Evolutionary conservation across 805 yeast species (phyloP), one percentile per base, ranked within the genome.

Genomic region (Pichia phayaonensis): DNA sequence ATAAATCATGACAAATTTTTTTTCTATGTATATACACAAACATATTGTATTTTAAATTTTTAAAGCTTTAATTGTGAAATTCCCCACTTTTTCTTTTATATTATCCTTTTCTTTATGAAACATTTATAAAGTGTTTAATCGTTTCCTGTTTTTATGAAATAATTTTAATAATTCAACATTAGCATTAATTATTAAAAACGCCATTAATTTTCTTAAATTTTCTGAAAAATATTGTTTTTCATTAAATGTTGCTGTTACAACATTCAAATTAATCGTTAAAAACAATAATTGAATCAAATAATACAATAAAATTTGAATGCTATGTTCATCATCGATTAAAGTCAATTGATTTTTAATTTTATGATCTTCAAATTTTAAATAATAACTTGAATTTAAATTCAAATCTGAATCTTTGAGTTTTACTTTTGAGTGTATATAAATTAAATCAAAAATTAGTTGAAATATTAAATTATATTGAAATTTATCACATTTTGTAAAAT

Each of bases 131-230:
- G n/a, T 34, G 20, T n/a, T n/a, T 13, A 40, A 42, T 48, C 44
- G 11, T 38, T 21, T 20, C 40, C 31, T 13, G 23, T 51, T 50
- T 20, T 38, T 38, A 26, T 46, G 29, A 34, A 55, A 57, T 10
- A 49, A 31, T 22, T 47, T 45, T 4, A 62, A 38, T 18, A 57
- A 39, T 8, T 58, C 56, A 3, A 40, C 18, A 45, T 62, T 56
- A 20, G 50, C 53, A 23, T 53, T 56, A 13, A 59, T 16, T 4
- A 64, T 53, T 34, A 63, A 51, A 41, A 56, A 57, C 2, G 65
- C 53, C 11, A 59, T 47, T 13, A 62, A 27, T 29, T 50, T 43
- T 15, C 48, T 48, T 18, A 56, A 50, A 2, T 45, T 26, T 8
- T 42, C 43, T 5, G 20, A 15, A 6, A 45, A 5, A 44, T 45